Base-by-base conservation (phyloP, 768 basidiomycete genomes). In the Saitozyma sp. region DNA sequence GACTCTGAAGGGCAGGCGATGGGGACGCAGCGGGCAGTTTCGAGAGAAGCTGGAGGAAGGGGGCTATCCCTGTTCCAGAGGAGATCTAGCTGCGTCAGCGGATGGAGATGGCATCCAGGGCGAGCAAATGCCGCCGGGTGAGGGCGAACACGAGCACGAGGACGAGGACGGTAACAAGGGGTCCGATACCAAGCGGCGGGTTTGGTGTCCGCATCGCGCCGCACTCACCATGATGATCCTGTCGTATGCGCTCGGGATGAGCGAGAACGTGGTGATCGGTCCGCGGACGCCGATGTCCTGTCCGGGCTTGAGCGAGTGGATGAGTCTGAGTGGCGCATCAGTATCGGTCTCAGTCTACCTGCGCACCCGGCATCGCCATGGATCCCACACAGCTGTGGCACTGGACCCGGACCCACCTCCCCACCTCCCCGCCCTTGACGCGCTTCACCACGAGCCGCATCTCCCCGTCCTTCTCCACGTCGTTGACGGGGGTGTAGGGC, bases 361-460 rank as follows among this genome's bases (percentile, higher is more conserved):
- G 38, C 52, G 58, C 14, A 55, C 14, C 48, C 11, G 37, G 17
- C 17, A n/a, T 49, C 40, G 2, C 10, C 9, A 45, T 17, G 19
- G 29, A 10, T 10, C 29, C 29, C 29, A 29, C 29, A 29, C 29
- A 29, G 29, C 5, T 29, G 29, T 46, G 6, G 13, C 2, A 46
- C n/a, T 46, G 45, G 13, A 13, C 13, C 51, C 41, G 13, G 8
- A 69, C 77, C 60, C 62, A 78, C 77, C 77, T 54, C n/a, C 78
- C 78, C 8, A 79, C 78, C 60, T 79, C 78, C n/a, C 78, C 78
- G 17, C 76, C 76, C 52, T 59, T 45, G 2, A 77, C 74, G 8
- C 74, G 58, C 64, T 79, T 79, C 8, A 79, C 73, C n/a, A 79
- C 66, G 17, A 79, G 46, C 39, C 62, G 61, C 6, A 76, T 43